Evolutionary conservation across 1,139 yeast species (phyloP).

Genomic region (Hyphopichia khmerensis): DNA sequence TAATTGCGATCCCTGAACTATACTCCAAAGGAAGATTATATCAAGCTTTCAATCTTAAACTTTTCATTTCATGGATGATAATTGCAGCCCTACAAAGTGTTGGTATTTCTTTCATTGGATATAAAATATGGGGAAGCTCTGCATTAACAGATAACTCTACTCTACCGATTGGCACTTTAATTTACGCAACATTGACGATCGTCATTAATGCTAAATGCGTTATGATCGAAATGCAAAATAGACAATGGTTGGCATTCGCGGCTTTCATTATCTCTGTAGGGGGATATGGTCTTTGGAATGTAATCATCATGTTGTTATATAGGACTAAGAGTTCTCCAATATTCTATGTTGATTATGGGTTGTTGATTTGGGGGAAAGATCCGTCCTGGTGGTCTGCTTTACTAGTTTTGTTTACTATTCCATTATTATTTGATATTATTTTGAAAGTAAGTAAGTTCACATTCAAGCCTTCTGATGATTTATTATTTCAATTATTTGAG

Average conservation of each 20-base stretch:
- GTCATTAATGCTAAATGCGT: constrained; percentile 78
- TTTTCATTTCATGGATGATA: constrained; percentile 78
- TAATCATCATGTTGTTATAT: constrained; percentile 70
- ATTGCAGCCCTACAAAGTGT: constrained; percentile 75
- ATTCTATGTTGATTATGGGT: constrained; percentile 71
- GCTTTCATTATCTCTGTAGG: constrained; percentile 73
- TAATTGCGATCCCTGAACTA: constrained; percentile 88
- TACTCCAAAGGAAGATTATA: constrained; percentile 76
- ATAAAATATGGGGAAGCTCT: constrained; percentile 65
- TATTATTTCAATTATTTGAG: constrained; percentile 74
- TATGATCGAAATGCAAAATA: constrained; percentile 78
- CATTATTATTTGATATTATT: constrained; percentile 65
- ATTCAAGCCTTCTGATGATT: constrained; percentile 72
- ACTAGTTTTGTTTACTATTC: constrained; percentile 53
- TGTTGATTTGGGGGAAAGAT: constrained; percentile 76
- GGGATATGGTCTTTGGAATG: constrained; percentile 89
- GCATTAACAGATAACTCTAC: constrained; percentile 71
- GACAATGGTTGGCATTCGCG: constrained; percentile 70
- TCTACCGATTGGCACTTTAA: constrained; percentile 76
- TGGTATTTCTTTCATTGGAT: constrained; percentile 64
- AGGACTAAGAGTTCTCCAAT: constrained; percentile 57
- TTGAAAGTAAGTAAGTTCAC: constrained; percentile 56
- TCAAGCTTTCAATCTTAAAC: constrained; percentile 67
- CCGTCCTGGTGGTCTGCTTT: constrained; percentile 83
- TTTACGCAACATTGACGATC: constrained; percentile 69